Conservation (phyloP, 2,329 filamentous ascomycete species). For the Neofusicoccum parvum region DNA sequence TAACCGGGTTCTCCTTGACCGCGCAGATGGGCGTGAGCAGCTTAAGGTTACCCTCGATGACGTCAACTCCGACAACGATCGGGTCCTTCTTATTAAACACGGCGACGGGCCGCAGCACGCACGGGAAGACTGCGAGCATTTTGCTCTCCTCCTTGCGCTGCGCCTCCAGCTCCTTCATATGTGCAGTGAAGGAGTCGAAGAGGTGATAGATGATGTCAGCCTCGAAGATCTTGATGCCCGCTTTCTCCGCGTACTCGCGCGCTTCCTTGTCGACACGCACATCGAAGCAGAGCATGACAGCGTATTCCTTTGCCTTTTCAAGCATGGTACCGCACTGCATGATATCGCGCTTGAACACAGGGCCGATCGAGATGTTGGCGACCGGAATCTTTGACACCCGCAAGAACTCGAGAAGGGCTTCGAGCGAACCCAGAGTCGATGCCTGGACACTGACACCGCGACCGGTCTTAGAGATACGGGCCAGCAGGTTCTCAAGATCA, state of each 20-base stretch:
- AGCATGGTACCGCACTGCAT: constrained; percentile 94
- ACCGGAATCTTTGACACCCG: constrained; percentile 96
- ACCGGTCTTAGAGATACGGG: constrained; percentile 86
- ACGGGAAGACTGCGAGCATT: constrained; percentile 94
- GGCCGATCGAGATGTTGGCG: constrained; percentile 94
- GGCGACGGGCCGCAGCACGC: constrained; percentile 83
- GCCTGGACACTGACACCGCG: constrained; percentile 96
- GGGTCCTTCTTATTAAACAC: constrained; percentile 98
- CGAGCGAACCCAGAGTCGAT: constrained; percentile 93
- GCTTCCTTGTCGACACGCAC: constrained; percentile 99
- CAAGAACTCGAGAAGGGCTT: constrained; percentile 94
- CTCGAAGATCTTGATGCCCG: constrained; percentile 96
- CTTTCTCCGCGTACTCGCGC: constrained; percentile 83
- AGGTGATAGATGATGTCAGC: constrained; percentile 99
- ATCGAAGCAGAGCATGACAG: constrained; percentile 99
- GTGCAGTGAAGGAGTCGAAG: constrained; percentile 93
- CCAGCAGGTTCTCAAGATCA: constrained; percentile 88
- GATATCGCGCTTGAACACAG: constrained; percentile 96
- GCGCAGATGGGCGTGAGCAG: constrained; percentile 88
- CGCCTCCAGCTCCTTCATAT: constrained; percentile 84
- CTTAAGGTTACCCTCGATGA: constrained; percentile 83
- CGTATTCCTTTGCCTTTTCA: constrained; percentile 91
- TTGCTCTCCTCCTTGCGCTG: constrained; percentile 97
- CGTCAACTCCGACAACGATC: constrained; percentile 94
- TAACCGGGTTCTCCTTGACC: constrained; percentile 78